Evolutionary conservation across 331 rosid genomes (phyloP), one percentile per base, ranked within the genome.

Genomic region (Malus hybrid): DNA sequence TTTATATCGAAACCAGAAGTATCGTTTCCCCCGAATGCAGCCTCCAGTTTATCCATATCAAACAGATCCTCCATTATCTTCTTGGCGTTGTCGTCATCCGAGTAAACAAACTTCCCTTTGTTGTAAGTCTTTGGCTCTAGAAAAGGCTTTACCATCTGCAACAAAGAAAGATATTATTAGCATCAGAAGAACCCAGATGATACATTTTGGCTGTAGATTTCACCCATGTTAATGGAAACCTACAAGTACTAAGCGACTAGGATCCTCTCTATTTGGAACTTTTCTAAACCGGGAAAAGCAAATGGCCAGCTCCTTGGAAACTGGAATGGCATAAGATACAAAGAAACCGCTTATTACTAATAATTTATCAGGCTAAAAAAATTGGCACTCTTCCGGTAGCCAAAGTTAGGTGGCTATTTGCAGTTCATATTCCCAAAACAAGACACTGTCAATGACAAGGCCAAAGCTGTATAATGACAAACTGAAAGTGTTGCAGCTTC

Each of bases 1-100:
- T 48, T 76, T 39, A 86, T 73, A 64, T 94, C 94, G 62, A 92
- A 83, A 28, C 81, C 89, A 28, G 76, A 36, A 67, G 44, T 32
- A 52, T 85, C 70, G 44, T 90, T 92, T 76, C 99, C 99, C 16
- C 97, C 97, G 84, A 94, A 90, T 46, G 96, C 93, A 70, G 92
- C 82, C 80, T 89, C 97, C 73, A 92, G 91, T 46, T 78, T 76
- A 62, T 89, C 90, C 87, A 86, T 83, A 55, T 94, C 88, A 69
- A 94, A 92, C 64, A 88, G 80, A 74, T 87, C 91, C 86, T 88
- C 93, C 90, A 92, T 80, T 67, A 87, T 82, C 89, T 90, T 94
- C 87, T 86, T 80, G 60, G 88, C 67, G 74, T 79, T 80, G 33
- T 34, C 68, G 70, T 92, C 92, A 5, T 86, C 81, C 0, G 93